Conservation (phyloP, 2,329 filamentous ascomycete species). For the Myriosclerotinia scirpicola region DNA sequence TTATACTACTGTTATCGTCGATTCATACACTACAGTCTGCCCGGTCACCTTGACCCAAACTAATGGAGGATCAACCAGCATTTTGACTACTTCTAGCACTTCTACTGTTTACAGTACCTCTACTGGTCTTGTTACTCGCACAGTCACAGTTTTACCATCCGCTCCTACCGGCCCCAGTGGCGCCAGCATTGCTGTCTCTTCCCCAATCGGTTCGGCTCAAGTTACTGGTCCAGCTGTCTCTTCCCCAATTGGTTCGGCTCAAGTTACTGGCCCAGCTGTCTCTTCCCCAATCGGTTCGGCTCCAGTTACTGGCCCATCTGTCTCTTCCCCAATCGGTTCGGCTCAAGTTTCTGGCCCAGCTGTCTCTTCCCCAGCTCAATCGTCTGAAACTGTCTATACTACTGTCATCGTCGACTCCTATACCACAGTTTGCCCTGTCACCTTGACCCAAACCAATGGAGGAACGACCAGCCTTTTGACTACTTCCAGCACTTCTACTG, state of each 20-base stretch:
- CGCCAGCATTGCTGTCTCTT: background rate
- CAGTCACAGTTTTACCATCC: background rate
- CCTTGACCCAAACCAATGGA: background rate
- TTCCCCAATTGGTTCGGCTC: background rate
- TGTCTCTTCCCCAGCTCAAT: background rate
- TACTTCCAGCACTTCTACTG: background rate
- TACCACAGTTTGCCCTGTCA: constrained; percentile 8
- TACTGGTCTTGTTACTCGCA: background rate
- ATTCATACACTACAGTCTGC: constrained; percentile 13
- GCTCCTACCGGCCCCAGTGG: too few species aligned
- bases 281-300: background rate
- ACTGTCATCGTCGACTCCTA: constrained; percentile 2
- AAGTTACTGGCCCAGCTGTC: background rate
- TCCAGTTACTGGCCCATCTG: too few species aligned
- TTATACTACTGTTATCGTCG: constrained; percentile 13
- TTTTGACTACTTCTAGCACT: constrained; percentile 11
- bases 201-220: background rate
- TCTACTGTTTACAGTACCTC: constrained; percentile 5
- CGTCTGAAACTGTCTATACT: background rate
- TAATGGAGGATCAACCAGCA: background rate
- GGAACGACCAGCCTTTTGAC: background rate
- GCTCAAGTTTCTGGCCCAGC: background rate
- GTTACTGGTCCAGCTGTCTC: background rate
- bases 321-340: background rate
- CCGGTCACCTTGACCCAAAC: constrained; percentile 15